Evolutionary conservation across 2,329 filamentous ascomycete genomes (phyloP), one percentile per base, ranked within the genome.

Genomic region (Exophiala sp.): DNA sequence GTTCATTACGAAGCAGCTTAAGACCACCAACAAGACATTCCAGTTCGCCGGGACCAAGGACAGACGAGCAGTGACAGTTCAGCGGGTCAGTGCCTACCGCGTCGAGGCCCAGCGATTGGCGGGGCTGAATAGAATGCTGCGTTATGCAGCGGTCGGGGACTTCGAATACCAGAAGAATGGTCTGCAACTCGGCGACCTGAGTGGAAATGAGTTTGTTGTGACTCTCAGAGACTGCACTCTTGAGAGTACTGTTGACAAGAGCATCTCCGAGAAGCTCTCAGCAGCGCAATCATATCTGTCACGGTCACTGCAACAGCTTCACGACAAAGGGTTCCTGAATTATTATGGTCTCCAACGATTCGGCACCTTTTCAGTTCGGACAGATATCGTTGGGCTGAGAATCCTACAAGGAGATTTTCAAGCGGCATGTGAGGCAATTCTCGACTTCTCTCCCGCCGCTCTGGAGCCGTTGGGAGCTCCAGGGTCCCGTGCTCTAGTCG

Each of bases 321-420:
- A 77, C 47, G 70, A 81, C 37, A 78, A 83, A 38, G 93, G 93
- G 2, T 98, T 94, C 73, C 83, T 98, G 69, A 98, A 98, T 70
- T 98, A 97, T 71, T 98, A 90, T 64, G 93, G 93, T 7, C 81
- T 97, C n/a, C 93, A 98, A 70, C 83, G 93, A 19, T 98, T 98
- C 62, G 93, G 93, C 22, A 91, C 89, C 0, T 91, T 93, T 67
- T 73, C 81, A 22, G 85, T 87, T 10, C 86, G 89, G 27, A 98
- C 93, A 0, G 88, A 97, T 63, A 78, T 83, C 34, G 74, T 96
- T 43, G 93, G 93, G 42, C 80, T 85, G 64, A 83, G 87, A 65
- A 89, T 98, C 64, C 76, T 98, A 0, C 79, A 86, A 59, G 84
- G 80, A 23, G 82, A 95, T 62, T 89, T 89, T 59, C 78, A 90